Conservation (phyloP, 2,329 filamentous ascomycete genomes). For the Aschersonia sp. region DNA sequence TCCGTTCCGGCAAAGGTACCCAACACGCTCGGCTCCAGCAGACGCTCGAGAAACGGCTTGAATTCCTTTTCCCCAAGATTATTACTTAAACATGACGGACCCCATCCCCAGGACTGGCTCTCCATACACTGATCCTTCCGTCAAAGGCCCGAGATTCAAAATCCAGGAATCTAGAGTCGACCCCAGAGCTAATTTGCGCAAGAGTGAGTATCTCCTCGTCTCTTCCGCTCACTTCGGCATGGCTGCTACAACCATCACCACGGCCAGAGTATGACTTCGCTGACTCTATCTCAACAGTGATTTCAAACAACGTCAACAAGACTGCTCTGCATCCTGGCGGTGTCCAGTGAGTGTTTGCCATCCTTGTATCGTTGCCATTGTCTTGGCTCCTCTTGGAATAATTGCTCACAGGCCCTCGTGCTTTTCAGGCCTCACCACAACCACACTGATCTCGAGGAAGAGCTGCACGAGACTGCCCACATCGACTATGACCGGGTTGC, state of each 20-base stretch:
- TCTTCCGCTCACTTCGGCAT: background rate
- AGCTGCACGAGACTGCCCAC: slow-evolving; percentile 93
- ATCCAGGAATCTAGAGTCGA: slow-evolving; percentile 19
- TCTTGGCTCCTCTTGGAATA: background rate
- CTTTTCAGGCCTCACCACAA: slow-evolving; percentile 56
- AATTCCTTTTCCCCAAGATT: slow-evolving; percentile 10
- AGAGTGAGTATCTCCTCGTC: slow-evolving; percentile 17
- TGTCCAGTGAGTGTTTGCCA: slow-evolving; percentile 57
- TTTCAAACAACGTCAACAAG: slow-evolving; percentile 62
- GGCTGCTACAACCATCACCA: background rate
- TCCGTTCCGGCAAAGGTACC: background rate
- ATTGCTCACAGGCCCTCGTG: slow-evolving; percentile 10
- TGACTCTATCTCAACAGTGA: slow-evolving; percentile 25
- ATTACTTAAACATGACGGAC: slow-evolving; percentile 24
- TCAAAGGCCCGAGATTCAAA: slow-evolving; percentile 25
- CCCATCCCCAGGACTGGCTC: slow-evolving; percentile 22
- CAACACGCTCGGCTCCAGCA: slow-evolving; percentile 5
- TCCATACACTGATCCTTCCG: slow-evolving; percentile 22
- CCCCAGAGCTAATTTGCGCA: slow-evolving; percentile 17
- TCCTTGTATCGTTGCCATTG: background rate
- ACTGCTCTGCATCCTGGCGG: slow-evolving; percentile 81
- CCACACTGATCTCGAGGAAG: slow-evolving; percentile 93
- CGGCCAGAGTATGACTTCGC: background rate
- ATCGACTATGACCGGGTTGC: slow-evolving; percentile 98
- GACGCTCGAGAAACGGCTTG: background rate